phyloP scores from a whole-genome alignment of 2,329 filamentous ascomycete genomes.

The Aspergillus luchuensis region DNA sequence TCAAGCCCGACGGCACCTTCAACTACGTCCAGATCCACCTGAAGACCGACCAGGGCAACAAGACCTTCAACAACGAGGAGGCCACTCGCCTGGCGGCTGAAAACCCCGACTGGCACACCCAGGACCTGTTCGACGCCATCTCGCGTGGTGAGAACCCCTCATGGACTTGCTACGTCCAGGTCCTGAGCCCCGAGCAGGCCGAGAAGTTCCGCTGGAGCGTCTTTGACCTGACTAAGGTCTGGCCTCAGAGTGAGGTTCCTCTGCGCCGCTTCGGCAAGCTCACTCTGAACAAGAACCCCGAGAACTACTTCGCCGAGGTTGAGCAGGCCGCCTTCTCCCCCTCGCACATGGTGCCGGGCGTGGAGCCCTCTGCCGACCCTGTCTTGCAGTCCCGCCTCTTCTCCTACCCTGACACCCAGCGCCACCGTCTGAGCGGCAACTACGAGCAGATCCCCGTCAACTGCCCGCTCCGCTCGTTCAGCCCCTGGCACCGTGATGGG shows the following conservation, averaged over 20 bases:
- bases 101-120: slow-evolving; percentile 64
- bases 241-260: slow-evolving; percentile 66
- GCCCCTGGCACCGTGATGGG: slow-evolving; percentile 73
- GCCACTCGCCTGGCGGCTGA: slow-evolving; percentile 56
- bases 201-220: slow-evolving; percentile 64
- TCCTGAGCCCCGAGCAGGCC: slow-evolving; percentile 63
- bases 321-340: slow-evolving; percentile 72
- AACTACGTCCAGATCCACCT: slow-evolving; percentile 67
- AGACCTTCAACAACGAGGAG: slow-evolving; percentile 61
- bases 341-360: slow-evolving; percentile 66
- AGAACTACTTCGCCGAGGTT: slow-evolving; percentile 71
- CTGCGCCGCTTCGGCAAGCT: slow-evolving; percentile 63
- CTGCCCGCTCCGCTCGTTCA: slow-evolving; percentile 54
- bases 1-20: slow-evolving; percentile 66
- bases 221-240: slow-evolving; percentile 71
- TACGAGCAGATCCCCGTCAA: slow-evolving; percentile 68
- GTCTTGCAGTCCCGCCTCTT: slow-evolving; percentile 70
- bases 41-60: slow-evolving; percentile 64
- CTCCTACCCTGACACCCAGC: slow-evolving; percentile 69
- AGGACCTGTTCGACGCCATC: slow-evolving; percentile 67
- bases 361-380: slow-evolving; percentile 70
- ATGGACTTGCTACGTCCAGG: slow-evolving; percentile 67
- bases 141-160: slow-evolving; percentile 61
- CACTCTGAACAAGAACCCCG: slow-evolving; percentile 64
- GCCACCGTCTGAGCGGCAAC: slow-evolving; percentile 65